Evolutionary conservation across 106 monocot genomes (phyloP).

Genomic region (Triglochin maritima): DNA sequence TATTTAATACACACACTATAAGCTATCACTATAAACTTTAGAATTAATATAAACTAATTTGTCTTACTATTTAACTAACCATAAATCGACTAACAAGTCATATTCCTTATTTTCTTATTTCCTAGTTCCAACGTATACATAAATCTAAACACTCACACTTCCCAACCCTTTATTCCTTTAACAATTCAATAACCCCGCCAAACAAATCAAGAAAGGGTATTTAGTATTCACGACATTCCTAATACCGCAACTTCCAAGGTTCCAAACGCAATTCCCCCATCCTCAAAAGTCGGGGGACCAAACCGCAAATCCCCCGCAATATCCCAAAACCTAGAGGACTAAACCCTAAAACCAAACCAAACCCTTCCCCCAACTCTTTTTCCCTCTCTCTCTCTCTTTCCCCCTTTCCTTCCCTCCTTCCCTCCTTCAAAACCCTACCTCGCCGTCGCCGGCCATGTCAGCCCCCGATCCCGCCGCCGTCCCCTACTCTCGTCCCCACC

Average conservation of each 20-base stretch:
- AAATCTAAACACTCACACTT: no score
- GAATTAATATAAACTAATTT: no score
- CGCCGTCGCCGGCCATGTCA: slow-evolving; percentile 14
- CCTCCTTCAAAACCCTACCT: slow-evolving; percentile 9
- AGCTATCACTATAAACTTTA: no score
- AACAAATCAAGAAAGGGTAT: neutral
- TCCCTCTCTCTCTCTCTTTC: slow-evolving; percentile 8
- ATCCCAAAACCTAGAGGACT: neutral
- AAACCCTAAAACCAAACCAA: neutral
- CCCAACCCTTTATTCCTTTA: no score
- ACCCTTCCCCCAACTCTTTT: slow-evolving; percentile 1
- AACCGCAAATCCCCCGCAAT: neutral
- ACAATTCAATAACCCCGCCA: neutral
- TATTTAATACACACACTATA: no score
- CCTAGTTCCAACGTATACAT: no score
- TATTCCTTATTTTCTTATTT: no score
- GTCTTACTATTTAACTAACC: no score
- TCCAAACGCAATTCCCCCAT: neutral
- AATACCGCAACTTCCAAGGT: neutral
- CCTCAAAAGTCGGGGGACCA: neutral
- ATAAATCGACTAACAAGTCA: no score
- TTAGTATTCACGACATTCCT: neutral
- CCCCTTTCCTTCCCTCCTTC: neutral
- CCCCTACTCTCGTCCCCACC: slow-evolving; percentile 12
- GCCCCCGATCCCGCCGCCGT: slow-evolving; percentile 20